Conservation (phyloP, 2,329 filamentous ascomycete species). For the Parafenestella ontariensis region DNA sequence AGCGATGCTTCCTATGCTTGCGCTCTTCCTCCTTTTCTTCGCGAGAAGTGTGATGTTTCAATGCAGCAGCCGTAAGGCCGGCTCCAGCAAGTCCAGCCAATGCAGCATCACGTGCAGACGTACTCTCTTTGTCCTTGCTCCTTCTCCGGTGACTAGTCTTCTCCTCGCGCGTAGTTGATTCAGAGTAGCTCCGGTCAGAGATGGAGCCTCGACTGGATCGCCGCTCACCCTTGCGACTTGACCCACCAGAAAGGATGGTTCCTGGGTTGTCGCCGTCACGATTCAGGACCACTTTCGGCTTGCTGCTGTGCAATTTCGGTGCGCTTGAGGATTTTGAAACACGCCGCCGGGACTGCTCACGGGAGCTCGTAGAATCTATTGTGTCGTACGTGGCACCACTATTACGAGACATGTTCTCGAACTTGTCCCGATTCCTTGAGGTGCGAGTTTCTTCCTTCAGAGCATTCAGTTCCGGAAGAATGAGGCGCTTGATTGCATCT, state of each 20-base stretch:
- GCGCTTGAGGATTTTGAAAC: constrained; percentile 68
- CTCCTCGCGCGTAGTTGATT: constrained; percentile 55
- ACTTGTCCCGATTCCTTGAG: constrained; percentile 73
- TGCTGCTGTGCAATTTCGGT: constrained; percentile 62
- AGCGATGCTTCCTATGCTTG: constrained; percentile 54
- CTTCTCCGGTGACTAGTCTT: constrained; percentile 56
- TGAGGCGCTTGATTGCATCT: constrained; percentile 87
- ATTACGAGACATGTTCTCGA: constrained; percentile 62
- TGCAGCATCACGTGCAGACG: constrained; percentile 60
- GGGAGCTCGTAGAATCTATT: constrained; percentile 61
- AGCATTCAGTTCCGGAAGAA: constrained; percentile 88
- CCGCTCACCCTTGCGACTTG: constrained; percentile 58
- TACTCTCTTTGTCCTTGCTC: constrained; percentile 58
- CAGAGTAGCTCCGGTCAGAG: constrained; percentile 53
- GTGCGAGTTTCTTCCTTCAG: constrained; percentile 90
- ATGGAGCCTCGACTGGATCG: constrained; percentile 60
- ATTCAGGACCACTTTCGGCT: constrained; percentile 67
- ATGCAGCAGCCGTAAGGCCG: constrained; percentile 66
- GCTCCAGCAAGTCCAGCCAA: constrained; percentile 61
- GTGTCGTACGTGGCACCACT: constrained; percentile 60
- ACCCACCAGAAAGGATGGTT: constrained; percentile 63
- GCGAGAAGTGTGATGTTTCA: constrained; percentile 70
- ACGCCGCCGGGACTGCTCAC: constrained; percentile 57
- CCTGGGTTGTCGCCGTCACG: constrained; percentile 65
- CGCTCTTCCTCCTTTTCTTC: constrained; percentile 55